Percentiles rank a stretch among this genome's conserved stretches.
These are phyloP conservation scores for Gliomastix tumulicola DNA, from an alignment of 2,329 filamentous ascomycete genomes.

Conservation along the genomic window DNA sequence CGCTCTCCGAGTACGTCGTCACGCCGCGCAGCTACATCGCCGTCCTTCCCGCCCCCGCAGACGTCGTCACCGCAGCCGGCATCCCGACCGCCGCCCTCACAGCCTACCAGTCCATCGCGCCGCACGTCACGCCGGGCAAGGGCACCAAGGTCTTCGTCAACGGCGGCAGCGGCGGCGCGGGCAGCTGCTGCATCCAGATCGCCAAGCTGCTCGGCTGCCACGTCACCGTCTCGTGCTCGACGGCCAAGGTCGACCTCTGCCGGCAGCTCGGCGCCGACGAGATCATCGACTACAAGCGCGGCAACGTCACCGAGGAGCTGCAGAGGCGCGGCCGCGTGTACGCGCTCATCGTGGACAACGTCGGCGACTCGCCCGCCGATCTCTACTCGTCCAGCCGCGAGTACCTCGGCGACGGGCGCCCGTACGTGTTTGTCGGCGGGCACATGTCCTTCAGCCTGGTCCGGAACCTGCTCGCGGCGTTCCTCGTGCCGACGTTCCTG, in stretches of 20 bases:
- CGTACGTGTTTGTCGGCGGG: slow-evolving; percentile 44
- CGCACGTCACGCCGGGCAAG: slow-evolving; percentile 40
- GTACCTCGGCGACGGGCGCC: slow-evolving; percentile 39
- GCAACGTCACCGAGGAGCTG: slow-evolving; percentile 39
- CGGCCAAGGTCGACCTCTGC: slow-evolving; percentile 49
- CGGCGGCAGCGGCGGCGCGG: slow-evolving; percentile 57
- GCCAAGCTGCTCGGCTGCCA: slow-evolving; percentile 55
- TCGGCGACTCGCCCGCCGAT: slow-evolving; percentile 38
- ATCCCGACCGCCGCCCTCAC: slow-evolving; percentile 37
- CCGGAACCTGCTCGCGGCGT: slow-evolving; percentile 12
- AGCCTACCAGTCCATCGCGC: slow-evolving; percentile 40
- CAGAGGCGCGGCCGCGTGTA: slow-evolving; percentile 38
- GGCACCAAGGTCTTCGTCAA: slow-evolving; percentile 60
- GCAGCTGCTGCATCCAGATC: slow-evolving; percentile 56
- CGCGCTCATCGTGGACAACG: slow-evolving; percentile 51
- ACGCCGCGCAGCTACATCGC: slow-evolving; percentile 23
- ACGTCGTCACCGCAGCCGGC: slow-evolving; percentile 32
- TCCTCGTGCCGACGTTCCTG: slow-evolving; percentile 22
- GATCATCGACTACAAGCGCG: slow-evolving; percentile 52
- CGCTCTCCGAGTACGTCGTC: slow-evolving; percentile 34
- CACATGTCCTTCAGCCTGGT: slow-evolving; percentile 17
- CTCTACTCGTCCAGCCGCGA: slow-evolving; percentile 44
- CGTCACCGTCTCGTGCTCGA: slow-evolving; percentile 56
- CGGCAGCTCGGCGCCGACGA: slow-evolving; percentile 56
- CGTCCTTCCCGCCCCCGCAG: slow-evolving; percentile 28